Evolutionary conservation across 192 early-diverging fungal genomes (phyloP), one percentile per base, ranked within the genome.

Genomic region (Globomyces pollinis-pini): DNA sequence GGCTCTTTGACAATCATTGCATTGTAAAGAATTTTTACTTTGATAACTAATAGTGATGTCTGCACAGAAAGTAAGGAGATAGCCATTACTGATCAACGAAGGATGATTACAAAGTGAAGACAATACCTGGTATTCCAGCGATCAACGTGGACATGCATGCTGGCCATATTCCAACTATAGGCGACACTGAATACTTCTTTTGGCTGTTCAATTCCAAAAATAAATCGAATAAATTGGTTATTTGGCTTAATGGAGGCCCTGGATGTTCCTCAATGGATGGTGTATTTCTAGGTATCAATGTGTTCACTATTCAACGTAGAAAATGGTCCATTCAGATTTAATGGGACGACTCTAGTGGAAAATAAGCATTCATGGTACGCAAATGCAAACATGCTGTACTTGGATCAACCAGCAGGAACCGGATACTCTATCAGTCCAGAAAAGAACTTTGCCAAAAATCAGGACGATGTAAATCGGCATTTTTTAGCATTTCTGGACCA

Each of bases 381-480:
- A 33, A 33, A 51, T 29, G 55, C 62, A n/a, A 49, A 29, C 26
- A 29, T 60, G 3, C 58, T 76, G 3, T 81, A 75, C 39, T 59
- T 87, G 1, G 86, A 87, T 63, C 86, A 87, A 71, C 86, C 86
- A 4, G 70, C 75, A 18, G 84, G 82, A 23, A 86, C 84, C 0
- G 84, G 86, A 1, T 84, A 71, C 41, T 60, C 62, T 9, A 47
- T 18, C 31, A 56, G 39, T 34, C 38, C 13, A 32, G 3, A 1
- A n/a, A n/a, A n/a, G n/a, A 47, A 47, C 23, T 63, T 34, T 34
- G 60, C 31, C 18, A 5, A 8, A 2, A 31, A 52, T 33, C 20
- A 24, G 16, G 20, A 20, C 3, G 57, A 78, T 43, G 66, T 73
- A 6, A 68, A 74, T 0, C 44, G 45, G 2, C 36, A 66, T 11